Percentiles rank a stretch among this genome's conserved stretches.
Conservation (phyloP, 1,139 yeast species). For the Ashbya aceris region DNA sequence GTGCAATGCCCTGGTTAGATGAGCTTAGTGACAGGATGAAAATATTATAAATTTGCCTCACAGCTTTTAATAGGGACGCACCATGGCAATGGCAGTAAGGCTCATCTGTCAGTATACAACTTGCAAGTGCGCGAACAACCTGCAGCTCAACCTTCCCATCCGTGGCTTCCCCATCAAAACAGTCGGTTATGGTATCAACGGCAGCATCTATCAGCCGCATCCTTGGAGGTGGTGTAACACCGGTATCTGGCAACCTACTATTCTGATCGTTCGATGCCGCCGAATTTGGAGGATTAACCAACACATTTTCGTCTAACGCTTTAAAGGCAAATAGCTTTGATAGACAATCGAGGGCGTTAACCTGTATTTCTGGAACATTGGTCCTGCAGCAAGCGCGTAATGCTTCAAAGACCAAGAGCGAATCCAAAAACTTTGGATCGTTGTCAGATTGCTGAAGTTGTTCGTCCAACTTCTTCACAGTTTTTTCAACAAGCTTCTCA, state of each 20-base stretch:
- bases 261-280: conserved; percentile 30
- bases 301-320: conserved; percentile 43
- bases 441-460: conserved; percentile 13
- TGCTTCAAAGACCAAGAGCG: conserved; percentile 49
- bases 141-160: conserved; percentile 85
- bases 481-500: conserved; percentile 24
- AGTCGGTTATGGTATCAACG: conserved; percentile 72
- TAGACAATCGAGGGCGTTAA: conserved; percentile 53
- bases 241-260: conserved; percentile 27
- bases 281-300: conserved; percentile 35
- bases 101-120: conserved; percentile 70
- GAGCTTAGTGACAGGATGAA: conserved; percentile 77
- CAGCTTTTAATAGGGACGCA: conserved; percentile 76
- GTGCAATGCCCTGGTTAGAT: conserved; percentile 87
- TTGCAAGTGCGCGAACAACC: conserved; percentile 83
- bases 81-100: conserved; percentile 73
- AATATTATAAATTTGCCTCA: conserved; percentile 86
- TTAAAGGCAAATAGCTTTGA: conserved; percentile 60
- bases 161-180: conserved; percentile 88
- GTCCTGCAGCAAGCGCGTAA: conserved; percentile 51
- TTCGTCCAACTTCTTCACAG: conserved; percentile 19
- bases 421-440: conserved; percentile 32
- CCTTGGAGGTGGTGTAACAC: conserved; percentile 44
- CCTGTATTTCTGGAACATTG: conserved; percentile 42
- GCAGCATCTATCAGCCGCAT: conserved; percentile 71